Base-by-base conservation (phyloP, 1,284 basidiomycete species). In the Microbotryum silenes-acaulis region DNA sequence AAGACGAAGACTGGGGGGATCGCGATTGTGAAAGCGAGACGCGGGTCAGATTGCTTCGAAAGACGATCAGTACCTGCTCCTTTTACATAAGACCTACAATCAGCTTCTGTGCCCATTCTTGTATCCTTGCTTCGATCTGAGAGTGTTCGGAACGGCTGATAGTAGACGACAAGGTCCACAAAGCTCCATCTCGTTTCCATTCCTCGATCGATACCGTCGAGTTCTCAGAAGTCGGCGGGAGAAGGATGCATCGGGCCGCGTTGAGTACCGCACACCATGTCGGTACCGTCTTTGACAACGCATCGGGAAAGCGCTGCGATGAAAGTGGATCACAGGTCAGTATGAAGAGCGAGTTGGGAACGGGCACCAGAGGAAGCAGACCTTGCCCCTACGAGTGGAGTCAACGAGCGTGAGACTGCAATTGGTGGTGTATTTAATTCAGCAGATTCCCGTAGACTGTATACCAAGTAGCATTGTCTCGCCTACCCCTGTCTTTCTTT, bases 191-290 rank as follows among this genome's bases (percentile, higher is more conserved):
- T 1, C 60, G 63, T n/a, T 66, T 20, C 67, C 66, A 64, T 69
- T 65, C 62, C 23, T 68, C 60, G n/a, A 61, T 51, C 42, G 69
- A 61, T 29, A 73, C 61, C 61, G 57, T 47, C 63, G 68, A 27
- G 71, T 71, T 60, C 67, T 77, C 52, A 73, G 76, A 53, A 73
- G 71, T 20, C 71, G 63, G 52, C 14, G 58, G 61, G 18, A 86
- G 70, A 0, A 64, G 57, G 20, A 56, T 27, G 60, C 66, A 23
- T 8, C 67, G 70, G 4, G 90, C 89, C 9, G 83, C 80, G 72
- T 97, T 97, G 68, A 97, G 79, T 3, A 94, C 90, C 2, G 89
- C 80, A 74, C 94, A 97, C 94, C 94, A 98, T 52, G 93, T 89
- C 0, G 94, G 92, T 0, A 97, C 81, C 0, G 94, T 97, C 75